Base-by-base conservation (phyloP, 2,329 filamentous ascomycete species). In the Rhinocladiella mackenziei region DNA sequence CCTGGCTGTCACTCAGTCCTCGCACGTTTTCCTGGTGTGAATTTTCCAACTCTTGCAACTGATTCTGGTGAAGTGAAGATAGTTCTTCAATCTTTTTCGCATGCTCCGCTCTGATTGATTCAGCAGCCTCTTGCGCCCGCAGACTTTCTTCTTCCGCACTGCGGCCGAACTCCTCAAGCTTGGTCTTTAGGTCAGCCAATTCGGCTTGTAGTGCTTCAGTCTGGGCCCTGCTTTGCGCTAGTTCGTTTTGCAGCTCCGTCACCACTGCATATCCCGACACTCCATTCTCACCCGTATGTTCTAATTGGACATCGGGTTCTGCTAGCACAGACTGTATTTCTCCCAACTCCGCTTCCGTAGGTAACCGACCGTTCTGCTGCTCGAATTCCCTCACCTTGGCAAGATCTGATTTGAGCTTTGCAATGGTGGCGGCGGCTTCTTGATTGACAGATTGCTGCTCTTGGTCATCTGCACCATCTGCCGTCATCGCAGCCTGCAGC, bases 61-160 rank as follows among this genome's bases (percentile, higher is more conserved):
- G 45, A 8, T 48, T 39, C 14, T 51, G 26, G 32, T 58, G 54
- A 4, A 39, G 51, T 45, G 38, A 35, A 9, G 20, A 26, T 5
- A 54, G 39, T 19, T 54, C 45, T 8, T 49, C 42, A 19, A 54
- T 49, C 30, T 54, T 44, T 18, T 40, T 34, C 7, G 34, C 43
- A 33, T 54, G 42, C 13, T 54, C 50, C 2, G 37, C 31, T 30
- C 35, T 61, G 33, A 64, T 60, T 14, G 63, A 62, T 10, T 63
- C 60, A 26, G 52, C 55, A 18, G 63, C 54, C 30, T 63, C 62
- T 39, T 66, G 54, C 18, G 65, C 62, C 42, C 67, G 71, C 8
- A 29, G 26, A 14, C 64, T 60, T 45, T 70, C 67, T 14, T 56
- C 56, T 35, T 68, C 62, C 15, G 68, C 59, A 23, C 61, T 65